phyloP scores from a whole-genome alignment of 768 basidiomycete genomes.

The Kwoniella dendrophila region DNA sequence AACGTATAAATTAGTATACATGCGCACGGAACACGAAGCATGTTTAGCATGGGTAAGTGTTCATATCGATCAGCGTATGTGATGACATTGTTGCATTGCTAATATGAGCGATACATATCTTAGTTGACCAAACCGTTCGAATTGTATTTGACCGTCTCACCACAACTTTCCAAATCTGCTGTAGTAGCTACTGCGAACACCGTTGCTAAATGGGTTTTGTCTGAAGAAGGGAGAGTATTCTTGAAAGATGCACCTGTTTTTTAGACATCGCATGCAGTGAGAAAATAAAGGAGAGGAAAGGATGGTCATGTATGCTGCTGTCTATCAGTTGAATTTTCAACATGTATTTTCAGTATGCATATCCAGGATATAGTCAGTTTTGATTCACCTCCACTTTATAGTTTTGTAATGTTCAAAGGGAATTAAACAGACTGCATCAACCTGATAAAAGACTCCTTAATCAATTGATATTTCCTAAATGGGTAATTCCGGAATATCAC shows the following conservation, averaged over 20 bases:
- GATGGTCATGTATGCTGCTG: background rate
- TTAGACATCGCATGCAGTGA: conserved; percentile 57
- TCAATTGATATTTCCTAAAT: too few species aligned
- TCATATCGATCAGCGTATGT: background rate
- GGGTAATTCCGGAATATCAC: too few species aligned
- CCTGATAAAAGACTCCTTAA: too few species aligned
- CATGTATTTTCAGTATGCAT: too few species aligned
- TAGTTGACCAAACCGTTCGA: conserved; percentile 95
- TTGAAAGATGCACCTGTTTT: conserved; percentile 88
- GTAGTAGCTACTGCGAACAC: conserved; percentile 85
- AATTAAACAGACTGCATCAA: too few species aligned
- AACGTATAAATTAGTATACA: conserved; percentile 80
- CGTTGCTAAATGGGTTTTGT: conserved; percentile 86
- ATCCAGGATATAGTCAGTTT: too few species aligned
- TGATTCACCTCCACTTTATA: too few species aligned
- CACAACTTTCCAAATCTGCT: conserved; percentile 81
- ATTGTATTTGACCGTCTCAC: conserved; percentile 79
- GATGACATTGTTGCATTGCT: background rate
- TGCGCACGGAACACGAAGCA: conserved; percentile 80
- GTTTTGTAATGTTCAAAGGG: too few species aligned
- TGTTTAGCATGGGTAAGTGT: conserved; percentile 91
- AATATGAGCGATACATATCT: background rate
- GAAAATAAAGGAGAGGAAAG: too few species aligned
- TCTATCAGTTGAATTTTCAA: background rate
- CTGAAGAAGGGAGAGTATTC: conserved; percentile 79